Conservation (phyloP, 2,329 filamentous ascomycete genomes). For the Clarireedia monteithiana region DNA sequence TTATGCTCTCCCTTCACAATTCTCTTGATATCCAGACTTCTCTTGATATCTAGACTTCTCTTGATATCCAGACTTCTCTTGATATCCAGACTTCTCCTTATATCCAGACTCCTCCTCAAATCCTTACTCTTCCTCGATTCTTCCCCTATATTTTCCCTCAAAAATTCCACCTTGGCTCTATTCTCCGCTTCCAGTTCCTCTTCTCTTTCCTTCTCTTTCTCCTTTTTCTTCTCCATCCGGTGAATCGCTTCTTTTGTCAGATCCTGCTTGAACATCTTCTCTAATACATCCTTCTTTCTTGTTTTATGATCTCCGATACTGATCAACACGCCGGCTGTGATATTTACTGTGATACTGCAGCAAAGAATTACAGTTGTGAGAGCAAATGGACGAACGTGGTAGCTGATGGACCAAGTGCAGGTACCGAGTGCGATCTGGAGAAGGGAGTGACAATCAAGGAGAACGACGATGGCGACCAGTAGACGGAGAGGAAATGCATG, state of each 20-base stretch:
- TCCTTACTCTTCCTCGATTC: neutral
- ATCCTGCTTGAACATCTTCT: constrained; percentile 68
- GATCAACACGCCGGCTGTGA: constrained; percentile 69
- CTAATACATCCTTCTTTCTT: constrained; percentile 78
- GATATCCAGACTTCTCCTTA: neutral
- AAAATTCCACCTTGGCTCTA: neutral
- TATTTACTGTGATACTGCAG: constrained; percentile 70
- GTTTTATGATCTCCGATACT: constrained; percentile 67
- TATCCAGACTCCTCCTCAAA: neutral
- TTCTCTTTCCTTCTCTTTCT: constrained; percentile 9
- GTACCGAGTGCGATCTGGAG: constrained; percentile 74
- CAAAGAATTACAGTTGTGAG: constrained; percentile 76
- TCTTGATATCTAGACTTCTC: neutral
- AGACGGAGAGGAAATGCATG: constrained; percentile 68
- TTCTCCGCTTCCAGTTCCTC: neutral
- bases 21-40: neutral
- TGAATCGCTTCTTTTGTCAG: constrained; percentile 58
- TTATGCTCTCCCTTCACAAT: too few relatives aligned
- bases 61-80: neutral
- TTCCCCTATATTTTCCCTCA: neutral
- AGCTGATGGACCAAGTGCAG: constrained; percentile 72
- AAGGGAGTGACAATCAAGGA: constrained; percentile 72
- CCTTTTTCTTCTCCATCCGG: constrained; percentile 31
- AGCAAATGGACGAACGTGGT: constrained; percentile 59
- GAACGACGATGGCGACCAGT: constrained; percentile 68